Base-by-base conservation (phyloP, 192 early-diverging fungal species). In the Entomortierella lignicola region DNA sequence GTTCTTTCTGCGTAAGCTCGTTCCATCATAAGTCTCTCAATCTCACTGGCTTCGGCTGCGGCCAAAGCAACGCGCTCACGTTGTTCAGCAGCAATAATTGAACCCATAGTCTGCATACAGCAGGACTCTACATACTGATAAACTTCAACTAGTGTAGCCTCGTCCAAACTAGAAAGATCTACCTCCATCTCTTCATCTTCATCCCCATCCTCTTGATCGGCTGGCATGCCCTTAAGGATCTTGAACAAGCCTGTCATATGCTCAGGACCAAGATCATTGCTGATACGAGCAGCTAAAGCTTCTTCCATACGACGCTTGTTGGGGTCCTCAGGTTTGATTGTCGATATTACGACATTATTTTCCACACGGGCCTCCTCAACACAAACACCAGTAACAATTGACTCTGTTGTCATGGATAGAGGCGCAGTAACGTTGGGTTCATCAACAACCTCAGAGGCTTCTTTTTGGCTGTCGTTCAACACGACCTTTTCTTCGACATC, bases 251-350 rank as follows among this genome's bases (percentile, higher is more conserved):
- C 75, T 0, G 66, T 29, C 75, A 70, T 79, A 34, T 79, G 67
- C 20, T 79, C 75, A 10, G 66, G 61, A n/a, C 75, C 75, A 10
- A 79, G 58, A 27, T 79, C 75, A 34, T 79, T 79, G 47, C 37
- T 70, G 57, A 79, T 79, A 11, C 75, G 75, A 25, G 60, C 57
- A 20, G 58, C 75, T n/a, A 79, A 50, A 6, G 30, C 61, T 30
- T 79, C 67, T 42, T 70, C 75, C 75, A 79, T 79, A 17, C 75
- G 66, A 15, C 75, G 67, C 31, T 79, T 79, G 52, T 79, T 79
- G 25, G 75, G 75, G 37, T 70, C 75, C 41, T 70, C 67, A 6
- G 55, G 50, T 27, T 50, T 56, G 31, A 13, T 34, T 3, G 13
- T 20, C 1, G 47, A 10, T 27, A 48, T 15, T 6, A 15, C 42